These are phyloP conservation scores for Digitaria exilis DNA, from an alignment of 202 grass and related monocot genomes.

Conservation along the genomic window DNA sequence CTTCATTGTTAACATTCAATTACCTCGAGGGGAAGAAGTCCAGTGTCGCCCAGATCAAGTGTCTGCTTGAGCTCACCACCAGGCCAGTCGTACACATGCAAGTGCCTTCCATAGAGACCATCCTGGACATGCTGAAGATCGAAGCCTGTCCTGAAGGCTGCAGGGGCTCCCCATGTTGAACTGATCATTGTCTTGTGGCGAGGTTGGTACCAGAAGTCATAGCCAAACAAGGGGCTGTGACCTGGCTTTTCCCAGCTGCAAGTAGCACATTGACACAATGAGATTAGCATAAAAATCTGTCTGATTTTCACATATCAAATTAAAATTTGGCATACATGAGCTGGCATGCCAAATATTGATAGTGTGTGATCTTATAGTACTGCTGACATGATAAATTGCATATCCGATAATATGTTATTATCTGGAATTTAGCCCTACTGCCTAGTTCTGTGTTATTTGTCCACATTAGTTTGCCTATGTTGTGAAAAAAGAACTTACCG, in stretches of 20 bases:
- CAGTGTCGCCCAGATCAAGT: conserved; percentile 66
- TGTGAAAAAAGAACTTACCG: conserved; percentile 50
- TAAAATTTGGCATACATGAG: not conserved
- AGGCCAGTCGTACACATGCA: conserved; percentile 88
- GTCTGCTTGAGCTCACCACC: conserved; percentile 90
- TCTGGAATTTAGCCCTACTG: not conserved
- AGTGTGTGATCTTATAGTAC: not conserved
- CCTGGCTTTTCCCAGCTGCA: conserved; percentile 94
- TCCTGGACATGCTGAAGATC: conserved; percentile 83
- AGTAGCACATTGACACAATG: not conserved
- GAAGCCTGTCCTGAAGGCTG: conserved; percentile 75
- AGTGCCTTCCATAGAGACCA: conserved; percentile 83
- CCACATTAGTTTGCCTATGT: not conserved
- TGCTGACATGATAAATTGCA: not conserved
- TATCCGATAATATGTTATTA: not conserved
- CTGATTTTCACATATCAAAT: not conserved
- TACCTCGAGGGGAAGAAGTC: conserved; percentile 87
- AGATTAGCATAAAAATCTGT: not conserved
- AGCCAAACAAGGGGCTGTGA: conserved; percentile 79
- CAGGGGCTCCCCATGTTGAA: conserved; percentile 89
- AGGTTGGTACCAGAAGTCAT: conserved; percentile 96
- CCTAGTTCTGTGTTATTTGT: not conserved
- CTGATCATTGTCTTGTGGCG: conserved; percentile 97
- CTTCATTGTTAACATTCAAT: not conserved
- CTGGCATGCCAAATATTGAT: not conserved